Evolutionary conservation across 2,329 filamentous ascomycete species (phyloP).

Genomic region (Colletotrichum liriopes): DNA sequence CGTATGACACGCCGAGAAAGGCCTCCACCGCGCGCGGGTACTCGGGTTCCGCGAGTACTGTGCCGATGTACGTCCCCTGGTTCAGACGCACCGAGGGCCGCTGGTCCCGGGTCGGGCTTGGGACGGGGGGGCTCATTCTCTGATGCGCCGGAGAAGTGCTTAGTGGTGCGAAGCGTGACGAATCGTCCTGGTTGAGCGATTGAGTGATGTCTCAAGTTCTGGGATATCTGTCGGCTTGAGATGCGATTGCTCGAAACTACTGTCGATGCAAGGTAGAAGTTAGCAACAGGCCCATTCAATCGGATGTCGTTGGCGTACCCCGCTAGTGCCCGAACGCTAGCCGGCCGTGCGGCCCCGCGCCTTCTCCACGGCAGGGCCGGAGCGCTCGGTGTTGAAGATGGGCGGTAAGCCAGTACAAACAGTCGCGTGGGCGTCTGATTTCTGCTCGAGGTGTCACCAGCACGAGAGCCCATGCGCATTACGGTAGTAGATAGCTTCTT

Average conservation of each 20-base stretch:
- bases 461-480: background rate
- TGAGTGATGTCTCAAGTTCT: background rate
- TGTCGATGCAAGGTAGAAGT: constrained; percentile 10
- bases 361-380: constrained; percentile 18
- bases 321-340: constrained; percentile 27
- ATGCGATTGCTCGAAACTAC: no score
- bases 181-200: background rate
- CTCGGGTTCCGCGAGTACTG: constrained; percentile 49
- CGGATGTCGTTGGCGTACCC: constrained; percentile 36
- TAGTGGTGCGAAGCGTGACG: no score
- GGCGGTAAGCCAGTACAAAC: background rate
- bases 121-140: constrained; percentile 3
- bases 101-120: background rate
- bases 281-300: background rate
- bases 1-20: constrained; percentile 67
- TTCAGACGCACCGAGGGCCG: constrained; percentile 46
- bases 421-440: background rate
- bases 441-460: background rate
- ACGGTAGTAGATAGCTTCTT: background rate
- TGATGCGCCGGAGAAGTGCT: background rate
- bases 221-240: background rate
- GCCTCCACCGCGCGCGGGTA: constrained; percentile 61
- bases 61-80: constrained; percentile 60
- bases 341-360: constrained; percentile 27
- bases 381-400: background rate